These are phyloP conservation scores for Zygosaccharomyces sapae DNA, from an alignment of 1,139 yeast genomes.

Conservation along the genomic window DNA sequence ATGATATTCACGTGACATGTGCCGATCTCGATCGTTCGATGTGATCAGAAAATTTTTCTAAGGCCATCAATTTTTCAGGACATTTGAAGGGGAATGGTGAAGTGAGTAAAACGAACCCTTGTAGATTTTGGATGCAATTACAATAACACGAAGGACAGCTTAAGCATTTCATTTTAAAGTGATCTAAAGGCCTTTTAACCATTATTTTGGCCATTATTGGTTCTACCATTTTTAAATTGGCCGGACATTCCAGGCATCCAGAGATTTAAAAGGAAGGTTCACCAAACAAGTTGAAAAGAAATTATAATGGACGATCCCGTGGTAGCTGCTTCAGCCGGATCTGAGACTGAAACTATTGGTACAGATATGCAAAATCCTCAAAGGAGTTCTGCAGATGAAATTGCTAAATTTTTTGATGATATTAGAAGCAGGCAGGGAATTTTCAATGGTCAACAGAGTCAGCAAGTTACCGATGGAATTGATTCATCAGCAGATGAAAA, in stretches of 20 bases:
- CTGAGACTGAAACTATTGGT: slow-evolving; percentile 3
- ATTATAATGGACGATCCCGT: slow-evolving; percentile 3
- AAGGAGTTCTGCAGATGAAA: slow-evolving; percentile 5
- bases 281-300: not conserved
- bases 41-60: slow-evolving; percentile 5
- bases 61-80: not conserved
- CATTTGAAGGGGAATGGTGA: not conserved
- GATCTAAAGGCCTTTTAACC: not conserved
- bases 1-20: not conserved
- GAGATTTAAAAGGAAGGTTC: not conserved
- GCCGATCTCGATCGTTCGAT: not conserved
- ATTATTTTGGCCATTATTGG: not conserved
- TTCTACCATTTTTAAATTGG: not conserved
- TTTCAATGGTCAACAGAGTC: not conserved
- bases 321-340: slow-evolving; percentile 7
- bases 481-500: not conserved
- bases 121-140: not conserved
- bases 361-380: not conserved
- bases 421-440: slow-evolving; percentile 7
- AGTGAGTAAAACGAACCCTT: not conserved
- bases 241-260: not conserved
- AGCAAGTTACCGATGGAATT: not conserved
- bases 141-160: not conserved
- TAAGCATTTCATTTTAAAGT: not conserved
- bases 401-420: slow-evolving; percentile 12